Conservation (phyloP, 225 moss, liverwort and hornwort species). For the Neckera pumila region DNA sequence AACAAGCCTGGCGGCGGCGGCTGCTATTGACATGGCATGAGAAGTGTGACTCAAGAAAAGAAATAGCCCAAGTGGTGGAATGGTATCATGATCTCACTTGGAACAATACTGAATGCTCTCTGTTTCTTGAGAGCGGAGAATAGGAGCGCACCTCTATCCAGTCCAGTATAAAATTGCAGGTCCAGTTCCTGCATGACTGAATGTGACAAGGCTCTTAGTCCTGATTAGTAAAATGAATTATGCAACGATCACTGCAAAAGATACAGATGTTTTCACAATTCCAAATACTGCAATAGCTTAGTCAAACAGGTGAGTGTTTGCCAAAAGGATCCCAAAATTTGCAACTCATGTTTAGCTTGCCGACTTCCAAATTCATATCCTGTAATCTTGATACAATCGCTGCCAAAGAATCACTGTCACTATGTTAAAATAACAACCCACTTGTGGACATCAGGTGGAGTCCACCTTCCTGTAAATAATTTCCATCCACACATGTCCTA, state of each 20-base stretch:
- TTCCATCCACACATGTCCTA: not conserved
- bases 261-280: not conserved
- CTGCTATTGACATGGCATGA: not conserved
- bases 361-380: not conserved
- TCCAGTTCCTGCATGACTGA: not conserved
- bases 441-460: not conserved
- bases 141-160: not conserved
- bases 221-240: not conserved
- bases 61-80: not conserved
- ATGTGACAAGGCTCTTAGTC: not conserved
- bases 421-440: not conserved
- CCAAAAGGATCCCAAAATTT: not conserved
- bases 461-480: not conserved
- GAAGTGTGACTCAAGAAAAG: not conserved
- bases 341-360: not conserved
- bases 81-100: not conserved
- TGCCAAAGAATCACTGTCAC: not conserved
- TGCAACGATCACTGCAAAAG: not conserved
- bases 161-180: too few species aligned
- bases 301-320: not conserved
- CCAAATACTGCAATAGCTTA: not conserved
- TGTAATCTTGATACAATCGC: conserved; percentile 3
- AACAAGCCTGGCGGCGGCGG: not conserved
- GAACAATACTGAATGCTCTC: not conserved
- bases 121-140: not conserved